Conservation (phyloP, 1,284 basidiomycete genomes). For the Agroathelia rolfsii region DNA sequence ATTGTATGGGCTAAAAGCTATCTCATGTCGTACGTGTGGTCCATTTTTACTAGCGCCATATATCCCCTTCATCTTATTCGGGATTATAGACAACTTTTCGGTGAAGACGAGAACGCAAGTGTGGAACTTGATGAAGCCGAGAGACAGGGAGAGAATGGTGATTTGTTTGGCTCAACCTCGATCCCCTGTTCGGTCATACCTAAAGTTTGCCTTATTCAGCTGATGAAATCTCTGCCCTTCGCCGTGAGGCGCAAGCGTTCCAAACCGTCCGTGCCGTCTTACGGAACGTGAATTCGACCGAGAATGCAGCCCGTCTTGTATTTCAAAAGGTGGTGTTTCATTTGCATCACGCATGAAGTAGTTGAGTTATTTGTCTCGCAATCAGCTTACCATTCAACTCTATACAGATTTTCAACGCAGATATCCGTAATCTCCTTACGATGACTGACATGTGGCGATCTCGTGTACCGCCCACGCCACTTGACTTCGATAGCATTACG, state of each 20-base stretch:
- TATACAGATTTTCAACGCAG: constrained; percentile 78
- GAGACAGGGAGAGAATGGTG: constrained; percentile 82
- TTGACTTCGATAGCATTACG: constrained; percentile 71
- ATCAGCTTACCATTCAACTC: no score
- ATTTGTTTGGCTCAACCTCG: no score
- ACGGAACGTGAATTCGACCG: constrained; percentile 31
- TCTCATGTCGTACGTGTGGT: constrained; percentile 73
- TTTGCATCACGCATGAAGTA: no score
- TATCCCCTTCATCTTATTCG: constrained; percentile 5
- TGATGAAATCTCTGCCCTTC: constrained; percentile 82
- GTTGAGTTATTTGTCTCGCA: constrained; percentile 1
- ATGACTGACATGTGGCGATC: constrained; percentile 99
- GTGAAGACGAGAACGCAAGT: constrained; percentile 76
- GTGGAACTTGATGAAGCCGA: constrained; percentile 80
- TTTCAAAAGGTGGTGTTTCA: constrained; percentile 97
- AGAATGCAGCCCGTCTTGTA: constrained; percentile 57
- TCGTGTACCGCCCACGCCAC: constrained; percentile 74
- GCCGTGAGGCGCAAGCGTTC: constrained; percentile 87
- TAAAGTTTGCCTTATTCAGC: no score
- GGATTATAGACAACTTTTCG: constrained; percentile 76
- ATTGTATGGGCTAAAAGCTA: constrained; percentile 99
- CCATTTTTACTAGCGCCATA: not conserved
- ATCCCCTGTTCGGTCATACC: no score
- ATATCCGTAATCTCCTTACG: constrained; percentile 80
- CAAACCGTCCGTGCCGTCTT: constrained; percentile 63